phyloP scores from a whole-genome alignment of 805 yeast species.

The Yarrowia sp. region DNA sequence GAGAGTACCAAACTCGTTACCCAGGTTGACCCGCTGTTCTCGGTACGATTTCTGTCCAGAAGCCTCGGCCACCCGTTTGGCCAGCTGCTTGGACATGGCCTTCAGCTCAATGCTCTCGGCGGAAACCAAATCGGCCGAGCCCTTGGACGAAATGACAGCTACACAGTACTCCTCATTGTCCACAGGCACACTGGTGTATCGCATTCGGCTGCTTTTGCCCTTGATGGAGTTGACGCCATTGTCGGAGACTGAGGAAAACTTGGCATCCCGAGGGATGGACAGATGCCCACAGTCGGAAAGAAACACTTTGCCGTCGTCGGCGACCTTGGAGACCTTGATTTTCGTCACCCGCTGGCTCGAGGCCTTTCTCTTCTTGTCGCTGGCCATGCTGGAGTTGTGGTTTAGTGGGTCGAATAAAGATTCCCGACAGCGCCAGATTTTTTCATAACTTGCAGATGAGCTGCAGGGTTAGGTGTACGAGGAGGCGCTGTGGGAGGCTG shows the following conservation, averaged over 20 bases:
- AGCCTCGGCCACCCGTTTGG: conserved; percentile 14
- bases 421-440: conserved; percentile 17
- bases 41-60: conserved; percentile 5
- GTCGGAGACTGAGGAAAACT: conserved; percentile 1
- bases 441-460: conserved; percentile 26
- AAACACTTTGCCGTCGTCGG: conserved; percentile 17
- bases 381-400: conserved; percentile 10
- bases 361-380: conserved; percentile 32
- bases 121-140: conserved; percentile 23
- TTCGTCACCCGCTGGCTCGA: conserved; percentile 12
- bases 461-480: conserved; percentile 24
- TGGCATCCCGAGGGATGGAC: conserved; percentile 25
- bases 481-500: too few species aligned
- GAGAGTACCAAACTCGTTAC: conserved; percentile 97
- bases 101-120: conserved; percentile 35
- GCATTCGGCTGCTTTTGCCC: conserved; percentile 35
- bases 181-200: conserved; percentile 33
- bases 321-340: conserved; percentile 30
- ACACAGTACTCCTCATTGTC: conserved; percentile 32
- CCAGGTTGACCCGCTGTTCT: conserved; percentile 78
- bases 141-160: conserved; percentile 24
- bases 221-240: conserved; percentile 13
- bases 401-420: neutral
- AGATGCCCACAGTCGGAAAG: conserved; percentile 26
- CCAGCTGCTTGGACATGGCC: conserved; percentile 34